Evolutionary conservation across 495 filamentous ascomycete species (phyloP), one percentile per base, ranked within the genome.

Genomic region (Penicillium odoratum): DNA sequence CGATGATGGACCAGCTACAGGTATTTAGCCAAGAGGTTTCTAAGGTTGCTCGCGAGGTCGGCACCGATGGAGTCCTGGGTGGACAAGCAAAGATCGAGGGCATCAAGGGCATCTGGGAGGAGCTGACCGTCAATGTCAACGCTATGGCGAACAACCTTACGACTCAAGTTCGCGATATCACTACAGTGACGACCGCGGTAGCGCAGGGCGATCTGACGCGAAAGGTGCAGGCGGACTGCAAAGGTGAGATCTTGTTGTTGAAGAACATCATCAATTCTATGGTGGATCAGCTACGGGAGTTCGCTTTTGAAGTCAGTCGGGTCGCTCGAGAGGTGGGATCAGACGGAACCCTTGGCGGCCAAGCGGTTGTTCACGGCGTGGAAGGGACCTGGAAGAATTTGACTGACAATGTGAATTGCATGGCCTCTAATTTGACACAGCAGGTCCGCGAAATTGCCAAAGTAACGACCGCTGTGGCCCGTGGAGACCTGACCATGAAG

Each of bases 221-320:
- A 73, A 98, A 97, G 74, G 96, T 98, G 58, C 88, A 95, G 66
- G 87, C 92, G 70, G 90, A 91, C n/a, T 93, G 93, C 55, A 87
- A 90, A 65, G 94, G 94, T 64, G 94, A 98, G 77, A 98, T 98
- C 62, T 77, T 96, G 30, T 89, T 97, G 68, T 79, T 98, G 18
- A 93, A 98, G 70, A 90, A 96, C 67, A 98, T 94, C 0, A 98
- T 98, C 63, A 98, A 98, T 65, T 95, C 89, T 69, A 98, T 98
- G 94, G 94, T 98, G 68, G 93, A 96, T 63, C 94, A 98, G 75
- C 80, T 98, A 46, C 87, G 93, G 54, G 96, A 92, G 7, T 98
- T 98, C 76, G 94, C 94, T 34, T 93, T 91, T 15, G 93, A 98
- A 78, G 94, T 98, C 53, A 98, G 91, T 13, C 88, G 91, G 60